Conservation (phyloP, 202 grass and related monocot species). For the Panicum virgatum region DNA sequence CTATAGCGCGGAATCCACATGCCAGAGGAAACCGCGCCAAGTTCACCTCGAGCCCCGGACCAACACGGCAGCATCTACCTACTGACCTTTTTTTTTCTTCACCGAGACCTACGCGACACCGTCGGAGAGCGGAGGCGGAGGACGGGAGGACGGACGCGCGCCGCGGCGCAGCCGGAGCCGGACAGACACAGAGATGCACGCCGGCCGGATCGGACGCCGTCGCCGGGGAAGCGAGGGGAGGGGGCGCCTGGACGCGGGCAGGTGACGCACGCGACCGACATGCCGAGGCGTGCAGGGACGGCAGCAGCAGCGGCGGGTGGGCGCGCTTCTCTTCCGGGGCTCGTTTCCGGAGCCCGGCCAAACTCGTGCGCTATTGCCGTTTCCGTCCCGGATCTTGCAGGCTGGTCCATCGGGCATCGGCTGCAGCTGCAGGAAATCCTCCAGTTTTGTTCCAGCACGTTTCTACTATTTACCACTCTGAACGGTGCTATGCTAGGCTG, state of each 20-base stretch:
- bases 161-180: background rate
- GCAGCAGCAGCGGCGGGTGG: background rate
- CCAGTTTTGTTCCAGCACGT: background rate
- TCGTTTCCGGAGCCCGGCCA: background rate
- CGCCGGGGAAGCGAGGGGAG: background rate
- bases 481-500: no score
- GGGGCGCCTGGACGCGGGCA: no score
- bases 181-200: background rate
- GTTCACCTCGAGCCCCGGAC: background rate
- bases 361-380: background rate
- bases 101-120: background rate
- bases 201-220: background rate
- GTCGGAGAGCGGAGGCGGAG: background rate
- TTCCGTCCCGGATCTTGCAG: background rate
- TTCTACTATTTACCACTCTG: no score
- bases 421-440: background rate
- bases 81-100: background rate
- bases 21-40: no score
- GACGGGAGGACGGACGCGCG: no score
- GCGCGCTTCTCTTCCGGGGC: background rate
- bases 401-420: no score
- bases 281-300: constrained; percentile 27
- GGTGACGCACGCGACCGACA: background rate
- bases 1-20: no score
- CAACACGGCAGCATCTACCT: no score